These are phyloP conservation scores for Adansonia gregorii DNA, from an alignment of 441 rosid species.

Conservation along the genomic window DNA sequence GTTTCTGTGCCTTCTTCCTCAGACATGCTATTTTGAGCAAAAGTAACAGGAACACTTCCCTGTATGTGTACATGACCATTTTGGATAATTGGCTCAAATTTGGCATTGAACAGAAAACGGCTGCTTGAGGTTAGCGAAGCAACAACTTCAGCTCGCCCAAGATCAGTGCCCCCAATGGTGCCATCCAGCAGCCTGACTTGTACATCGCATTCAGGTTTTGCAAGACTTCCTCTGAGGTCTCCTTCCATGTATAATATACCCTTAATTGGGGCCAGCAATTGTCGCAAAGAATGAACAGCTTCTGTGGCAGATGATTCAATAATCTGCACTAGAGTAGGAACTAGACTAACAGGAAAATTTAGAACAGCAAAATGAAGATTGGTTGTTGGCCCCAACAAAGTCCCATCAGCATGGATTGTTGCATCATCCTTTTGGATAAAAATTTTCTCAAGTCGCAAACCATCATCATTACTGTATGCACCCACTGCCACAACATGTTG, in stretches of 20 bases:
- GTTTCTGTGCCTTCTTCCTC: conserved; percentile 71
- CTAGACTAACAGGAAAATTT: conserved; percentile 91
- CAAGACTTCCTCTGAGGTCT: conserved; percentile 94
- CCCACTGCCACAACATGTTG: conserved; percentile 92
- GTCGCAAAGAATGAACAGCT: conserved; percentile 80
- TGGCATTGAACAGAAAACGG: conserved; percentile 94
- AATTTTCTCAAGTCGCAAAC: conserved; percentile 89
- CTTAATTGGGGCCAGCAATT: conserved; percentile 83
- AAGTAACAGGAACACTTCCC: conserved; percentile 91
- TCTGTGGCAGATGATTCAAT: conserved; percentile 91
- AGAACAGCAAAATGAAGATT: conserved; percentile 98
- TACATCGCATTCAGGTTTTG: conserved; percentile 96
- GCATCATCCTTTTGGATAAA: conserved; percentile 97
- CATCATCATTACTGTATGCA: conserved; percentile 94
- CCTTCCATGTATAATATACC: conserved; percentile 99
- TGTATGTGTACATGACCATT: conserved; percentile 96
- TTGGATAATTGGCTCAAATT: conserved; percentile 85
- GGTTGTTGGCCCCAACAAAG: conserved; percentile 88
- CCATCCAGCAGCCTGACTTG: conserved; percentile 96
- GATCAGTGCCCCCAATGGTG: conserved; percentile 95
- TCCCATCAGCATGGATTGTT: conserved; percentile 97
- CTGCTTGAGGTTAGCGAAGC: conserved; percentile 90
- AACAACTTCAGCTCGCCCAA: conserved; percentile 96
- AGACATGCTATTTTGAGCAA: conserved; percentile 59
- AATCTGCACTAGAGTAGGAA: conserved; percentile 90